Conservation (phyloP, 2,329 filamentous ascomycete species). For the Fusarium longipes region DNA sequence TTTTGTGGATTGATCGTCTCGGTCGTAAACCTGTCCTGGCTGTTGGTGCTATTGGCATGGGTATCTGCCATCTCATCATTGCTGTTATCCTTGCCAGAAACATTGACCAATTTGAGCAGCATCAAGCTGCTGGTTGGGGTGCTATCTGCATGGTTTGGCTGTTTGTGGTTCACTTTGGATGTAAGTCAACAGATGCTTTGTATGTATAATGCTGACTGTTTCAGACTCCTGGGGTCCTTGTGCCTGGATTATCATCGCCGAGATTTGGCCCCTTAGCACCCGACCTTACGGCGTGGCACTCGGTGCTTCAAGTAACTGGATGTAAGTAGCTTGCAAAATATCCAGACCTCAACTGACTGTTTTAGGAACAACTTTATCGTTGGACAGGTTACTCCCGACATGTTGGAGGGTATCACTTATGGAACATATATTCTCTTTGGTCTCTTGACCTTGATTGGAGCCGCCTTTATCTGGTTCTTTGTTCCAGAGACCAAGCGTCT, state of each 20-base stretch:
- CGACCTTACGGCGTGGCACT: slow-evolving; percentile 77
- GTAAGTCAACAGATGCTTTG: not conserved
- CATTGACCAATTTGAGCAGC: slow-evolving; percentile 68
- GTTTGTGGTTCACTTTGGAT: slow-evolving; percentile 79
- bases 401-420: slow-evolving; percentile 72
- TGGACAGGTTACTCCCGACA: slow-evolving; percentile 75
- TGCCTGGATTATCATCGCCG: slow-evolving; percentile 79
- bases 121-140: slow-evolving; percentile 73
- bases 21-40: slow-evolving; percentile 72
- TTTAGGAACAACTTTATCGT: slow-evolving; percentile 68
- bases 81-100: slow-evolving; percentile 75
- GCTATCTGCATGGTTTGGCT: slow-evolving; percentile 76
- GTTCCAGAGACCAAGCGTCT: slow-evolving; percentile 74
- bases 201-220: rapidly evolving
- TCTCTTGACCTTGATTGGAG: slow-evolving; percentile 70
- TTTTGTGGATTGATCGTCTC: slow-evolving; percentile 72
- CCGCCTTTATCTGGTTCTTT: slow-evolving; percentile 70
- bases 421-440: slow-evolving; percentile 80
- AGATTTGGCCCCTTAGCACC: slow-evolving; percentile 78
- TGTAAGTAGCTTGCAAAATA: slow-evolving; percentile 42
- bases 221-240: slow-evolving; percentile 76
- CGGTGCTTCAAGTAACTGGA: slow-evolving; percentile 74
- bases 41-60: slow-evolving; percentile 77
- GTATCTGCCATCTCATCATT: slow-evolving; percentile 75
- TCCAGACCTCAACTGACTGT: not conserved